Base-by-base conservation (phyloP, 768 basidiomycete species). In the Strobilomyces echinocephalus region DNA sequence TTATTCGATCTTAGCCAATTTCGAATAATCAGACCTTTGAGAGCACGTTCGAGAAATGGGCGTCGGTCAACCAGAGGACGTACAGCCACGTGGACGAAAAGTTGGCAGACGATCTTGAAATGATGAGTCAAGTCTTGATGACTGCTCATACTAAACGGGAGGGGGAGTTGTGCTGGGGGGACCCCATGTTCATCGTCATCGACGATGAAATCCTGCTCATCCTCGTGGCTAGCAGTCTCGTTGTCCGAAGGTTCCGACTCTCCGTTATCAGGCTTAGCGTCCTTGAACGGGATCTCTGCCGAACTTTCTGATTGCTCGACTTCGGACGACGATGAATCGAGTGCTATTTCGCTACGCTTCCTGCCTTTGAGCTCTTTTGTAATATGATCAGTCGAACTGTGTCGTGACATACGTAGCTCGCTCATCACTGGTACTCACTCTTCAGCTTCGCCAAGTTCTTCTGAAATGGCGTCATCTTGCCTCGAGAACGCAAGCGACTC, bases 81-180 rank as follows among this genome's bases (percentile, higher is more conserved):
- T 30, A 90, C 83, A 35, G 87, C 87, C 39, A 95, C 72, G 59
- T 93, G 84, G 12, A 93, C 88, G 58, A 93, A 88, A 28, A 93
- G 79, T 63, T 95, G 92, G 59, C 90, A 92, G 41, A 93, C 77
- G 36, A 87, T 84, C 71, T 92, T 93, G 79, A 92, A 91, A 56
- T 92, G 88, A 57, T 87, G 80, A 14, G 79, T 72, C 18, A 88
- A 74, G 60, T 90, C 87, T 64, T 91, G 83, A 64, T 87, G 85
- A 2, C 84, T 76, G 50, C 79, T 79, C 83, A 88, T 84, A 68
- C 89, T 92, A 71, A 91, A 95, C 61, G 86, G 81, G 48, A 76
- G 75, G 9, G 90, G 91, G n/a, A 91, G 74, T 34, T 76, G 69
- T 18, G 78, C 68, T 4, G 66, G 62, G 0, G 63, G 72, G 24